Base-by-base conservation (phyloP, 176 grass and related monocot genomes). In the Tillandsia leiboldiana region DNA sequence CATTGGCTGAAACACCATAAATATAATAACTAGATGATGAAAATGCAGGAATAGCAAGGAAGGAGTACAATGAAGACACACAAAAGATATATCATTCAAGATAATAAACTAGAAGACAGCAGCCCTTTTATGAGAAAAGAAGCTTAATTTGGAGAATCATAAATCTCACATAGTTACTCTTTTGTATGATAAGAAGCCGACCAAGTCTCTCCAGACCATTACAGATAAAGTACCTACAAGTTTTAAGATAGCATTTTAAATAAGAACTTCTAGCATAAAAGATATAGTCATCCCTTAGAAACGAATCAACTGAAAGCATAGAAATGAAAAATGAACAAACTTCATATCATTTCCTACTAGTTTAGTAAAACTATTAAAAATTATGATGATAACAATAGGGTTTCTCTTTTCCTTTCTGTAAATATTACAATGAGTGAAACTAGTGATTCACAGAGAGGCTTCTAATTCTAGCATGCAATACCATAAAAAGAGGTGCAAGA, bases 181-280 rank as follows among this genome's bases (percentile, higher is more conserved):
- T 97, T 65, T 89, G 89, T 77, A 97, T 73, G 64, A 97, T 89
- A 81, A 91, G 83, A 87, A 97, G 85, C 1, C 93, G 84, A 26
- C 72, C 48, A 90, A 92, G 86, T 74, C 89, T 82, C 86, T 97
- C 93, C 81, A 97, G 73, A 68, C 93, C 93, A 17, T 71, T 81
- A 54, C 86, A 87, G 74, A 97, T 85, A 73, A 97, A 97, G 73
- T 97, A 97, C 71, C 93, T 97, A 75, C 70, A 70, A 71, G 15
- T 48, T 83, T 72, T 50, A 70, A 69, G 48, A 72, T 29, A 78
- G 68, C 7, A 51, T 27, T 70, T 15, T 18, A 78, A 74, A 77
- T 58, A 73, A 51, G 77, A 47, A 51, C 26, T 77, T 77, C 59
- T 74, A 26, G 48, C 10, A 22, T 11, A 72, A 78, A 12, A 82